Percentiles rank a stretch among this genome's conserved stretches.
These are phyloP conservation scores for Penicillium sp. DNA, from an alignment of 2,329 filamentous ascomycete genomes.

Conservation along the genomic window DNA sequence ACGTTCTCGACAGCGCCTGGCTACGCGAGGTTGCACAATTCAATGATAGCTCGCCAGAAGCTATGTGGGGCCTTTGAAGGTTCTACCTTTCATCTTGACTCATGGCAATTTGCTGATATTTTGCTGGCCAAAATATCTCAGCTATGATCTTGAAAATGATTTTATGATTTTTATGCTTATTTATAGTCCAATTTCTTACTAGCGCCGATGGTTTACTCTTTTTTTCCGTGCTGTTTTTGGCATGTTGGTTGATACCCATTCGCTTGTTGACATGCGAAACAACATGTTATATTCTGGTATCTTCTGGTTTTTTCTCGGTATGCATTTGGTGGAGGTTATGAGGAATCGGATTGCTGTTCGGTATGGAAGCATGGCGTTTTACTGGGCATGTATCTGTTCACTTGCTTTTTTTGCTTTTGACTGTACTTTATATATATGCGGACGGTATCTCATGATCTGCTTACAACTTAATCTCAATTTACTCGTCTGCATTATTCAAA, in stretches of 20 bases:
- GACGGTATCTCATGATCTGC: not conserved
- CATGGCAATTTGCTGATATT: not conserved
- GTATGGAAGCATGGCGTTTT: slow-evolving; percentile 17
- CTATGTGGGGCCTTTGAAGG: slow-evolving; percentile 40
- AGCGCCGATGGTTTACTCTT: slow-evolving; percentile 9
- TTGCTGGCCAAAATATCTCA: not conserved
- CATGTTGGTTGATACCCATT: slow-evolving; percentile 1
- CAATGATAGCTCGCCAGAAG: slow-evolving; percentile 32
- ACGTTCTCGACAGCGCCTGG: slow-evolving; percentile 59
- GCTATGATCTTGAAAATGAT: not conserved
- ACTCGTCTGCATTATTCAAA: not conserved
- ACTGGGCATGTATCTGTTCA: slow-evolving; percentile 5
- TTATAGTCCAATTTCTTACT: slow-evolving; percentile 9
- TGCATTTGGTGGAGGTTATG: slow-evolving; percentile 4
- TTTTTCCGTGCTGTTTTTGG: not conserved
- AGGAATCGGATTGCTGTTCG: slow-evolving; percentile 4
- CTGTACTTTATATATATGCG: slow-evolving; percentile 1
- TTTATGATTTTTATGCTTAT: slow-evolving; percentile 1
- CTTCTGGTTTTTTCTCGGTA: not conserved
- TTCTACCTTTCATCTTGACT: slow-evolving; percentile 5
- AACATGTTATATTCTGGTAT: not conserved
- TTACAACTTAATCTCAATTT: not conserved
- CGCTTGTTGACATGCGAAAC: not conserved
- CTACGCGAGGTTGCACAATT: slow-evolving; percentile 46
- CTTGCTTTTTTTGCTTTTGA: slow-evolving; percentile 6